Base-by-base conservation (phyloP, 768 basidiomycete genomes). In the Crucibulum laeve region DNA sequence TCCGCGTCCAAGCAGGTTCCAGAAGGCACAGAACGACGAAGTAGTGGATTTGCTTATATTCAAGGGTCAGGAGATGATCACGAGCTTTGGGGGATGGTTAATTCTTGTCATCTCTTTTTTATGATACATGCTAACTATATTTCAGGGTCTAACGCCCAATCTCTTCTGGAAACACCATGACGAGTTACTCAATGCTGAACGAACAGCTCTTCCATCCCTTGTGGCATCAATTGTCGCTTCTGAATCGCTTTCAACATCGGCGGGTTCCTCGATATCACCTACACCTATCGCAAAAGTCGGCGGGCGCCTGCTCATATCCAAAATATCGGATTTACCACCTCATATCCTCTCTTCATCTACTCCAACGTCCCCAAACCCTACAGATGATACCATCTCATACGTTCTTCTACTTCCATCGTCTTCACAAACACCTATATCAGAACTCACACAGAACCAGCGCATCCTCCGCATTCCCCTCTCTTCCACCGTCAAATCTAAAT, bases 61-160 rank as follows among this genome's bases (percentile, higher is more conserved):
- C 93, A 95, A 60, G 95, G 95, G 1, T 90, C 88, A 0, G 95
- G 93, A 0, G 95, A 97, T 54, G 95, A 98, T 54, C 91, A 94
- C 55, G 93, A 96, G 61, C 69, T 87, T 4, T 94, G 91, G 92
- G 76, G 83, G 22, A 77, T 79, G 79, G 88, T 87, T 61, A 10
- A 23, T 15, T 30, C 24, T 39, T 21, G 25, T 40, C 26, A 41
- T 41, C 4, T 36, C 41, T 41, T 41, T 38, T 47, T 24, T 25
- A 40, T 26, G 33, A 14, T 22, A 37, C n/a, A 38, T 24, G 3
- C 15, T 26, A 26, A 32, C 33, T 32, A n/a, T 19, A n/a, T 42
- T 14, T 14, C 15, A 5, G 51, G 91, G 91, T 3, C 64, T 95
- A 43, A 89, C 82, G 1, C 86, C 93, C 0, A 50, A 57, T 2